phyloP scores from a whole-genome alignment of 257 asterid species.

The Przewalskia tangutica region DNA sequence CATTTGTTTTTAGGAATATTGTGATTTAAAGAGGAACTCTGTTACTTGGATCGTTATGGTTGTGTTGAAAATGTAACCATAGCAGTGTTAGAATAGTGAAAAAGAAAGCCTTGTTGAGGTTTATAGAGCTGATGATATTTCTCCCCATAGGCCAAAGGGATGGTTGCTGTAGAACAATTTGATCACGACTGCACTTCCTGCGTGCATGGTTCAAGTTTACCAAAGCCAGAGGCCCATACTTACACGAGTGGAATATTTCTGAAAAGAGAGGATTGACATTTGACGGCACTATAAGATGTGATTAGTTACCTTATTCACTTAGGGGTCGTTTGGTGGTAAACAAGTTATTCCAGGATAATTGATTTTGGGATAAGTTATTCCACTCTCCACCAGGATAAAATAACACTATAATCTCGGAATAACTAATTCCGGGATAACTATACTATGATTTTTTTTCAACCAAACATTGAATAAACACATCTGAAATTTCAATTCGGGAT shows the following conservation, averaged over 20 bases:
- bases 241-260: background rate
- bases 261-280: background rate
- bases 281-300: background rate
- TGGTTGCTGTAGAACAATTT: background rate
- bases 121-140: background rate
- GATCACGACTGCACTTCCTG: background rate
- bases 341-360: too few species aligned
- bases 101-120: background rate
- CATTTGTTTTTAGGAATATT: background rate
- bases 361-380: too few species aligned
- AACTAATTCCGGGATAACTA: too few species aligned
- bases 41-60: background rate
- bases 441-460: too few species aligned
- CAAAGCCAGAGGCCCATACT: too few species aligned
- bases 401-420: too few species aligned
- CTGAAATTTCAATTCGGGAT: too few species aligned
- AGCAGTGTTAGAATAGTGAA: background rate
- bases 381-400: too few species aligned
- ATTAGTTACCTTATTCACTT: background rate
- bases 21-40: background rate
- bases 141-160: background rate
- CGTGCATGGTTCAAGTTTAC: background rate
- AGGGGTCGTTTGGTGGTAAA: too few species aligned
- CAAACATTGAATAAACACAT: too few species aligned
- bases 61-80: background rate